Base-by-base conservation (phyloP, 441 rosid genomes). In the Corymbia calophylla region DNA sequence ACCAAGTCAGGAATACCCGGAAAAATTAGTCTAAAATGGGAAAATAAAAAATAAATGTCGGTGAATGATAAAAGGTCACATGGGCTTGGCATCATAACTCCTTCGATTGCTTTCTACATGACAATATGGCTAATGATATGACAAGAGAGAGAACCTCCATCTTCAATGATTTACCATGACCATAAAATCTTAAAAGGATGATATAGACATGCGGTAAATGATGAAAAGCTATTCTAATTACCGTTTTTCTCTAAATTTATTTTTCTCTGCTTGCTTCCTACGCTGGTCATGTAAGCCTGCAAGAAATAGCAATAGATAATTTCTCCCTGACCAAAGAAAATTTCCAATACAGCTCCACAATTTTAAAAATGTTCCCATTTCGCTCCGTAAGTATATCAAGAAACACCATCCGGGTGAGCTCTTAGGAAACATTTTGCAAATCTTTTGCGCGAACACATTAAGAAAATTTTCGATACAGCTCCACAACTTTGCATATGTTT, bases 201-300 rank as follows among this genome's bases (percentile, higher is more conserved):
- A 17, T 31, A 32, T 32, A 18, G 27, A 32, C 14, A 35, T 18
- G 47, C 13, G 44, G 5, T 39, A 39, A 39, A 39, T 5, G 44
- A 39, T 39, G 44, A 39, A 39, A 39, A 51, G n/a, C 47, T 47
- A 35, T 47, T 62, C 90, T 90, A 92, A 21, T 92, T 92, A 23
- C 64, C 8, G 8, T 48, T 60, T 60, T 48, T 90, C 92, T 89
- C 92, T 92, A 12, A 88, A 73, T 90, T 39, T 39, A 39, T 39
- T 88, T 93, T 95, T 95, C 93, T 95, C 93, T 94, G 95, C 68
- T 93, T 94, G 91, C 98, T 95, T 66, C 95, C 44, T 39, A 6
- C 5, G 95, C 87, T 96, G 97, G 88, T 96, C 97, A 13, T 94
- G 96, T 77, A 95, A 90, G 90, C 97, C 99, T 96, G 95, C 86